Conservation (phyloP, 2,329 filamentous ascomycete species). For the Ophiosphaerella korrae region DNA sequence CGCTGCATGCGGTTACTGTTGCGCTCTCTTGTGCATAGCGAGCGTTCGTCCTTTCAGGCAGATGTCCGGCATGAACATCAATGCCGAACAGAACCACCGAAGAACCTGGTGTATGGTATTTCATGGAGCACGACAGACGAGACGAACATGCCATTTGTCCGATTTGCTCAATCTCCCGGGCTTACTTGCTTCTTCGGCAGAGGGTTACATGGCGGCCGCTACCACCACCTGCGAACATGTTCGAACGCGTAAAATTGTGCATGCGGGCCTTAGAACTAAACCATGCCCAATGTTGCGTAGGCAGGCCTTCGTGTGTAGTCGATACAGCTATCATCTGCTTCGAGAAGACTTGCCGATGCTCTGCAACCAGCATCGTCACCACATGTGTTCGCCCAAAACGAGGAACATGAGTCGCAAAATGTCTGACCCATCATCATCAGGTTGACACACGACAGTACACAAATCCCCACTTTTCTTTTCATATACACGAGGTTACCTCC, state of each 20-base stretch:
- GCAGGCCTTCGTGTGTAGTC: not conserved
- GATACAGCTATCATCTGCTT: constrained; percentile 8
- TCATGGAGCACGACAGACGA: constrained; percentile 18
- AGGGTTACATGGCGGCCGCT: constrained; percentile 10
- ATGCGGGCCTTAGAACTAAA: constrained; percentile 10
- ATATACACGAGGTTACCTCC: constrained; percentile 7
- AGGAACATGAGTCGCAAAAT: constrained; percentile 13
- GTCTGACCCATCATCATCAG: constrained; percentile 11
- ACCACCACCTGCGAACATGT: constrained; percentile 34
- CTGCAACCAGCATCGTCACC: constrained; percentile 11
- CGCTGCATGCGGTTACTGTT: constrained; percentile 7
- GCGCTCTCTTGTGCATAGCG: constrained; percentile 7
- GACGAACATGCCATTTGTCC: constrained; percentile 8
- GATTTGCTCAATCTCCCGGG: constrained; percentile 5
- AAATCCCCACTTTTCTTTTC: not conserved
- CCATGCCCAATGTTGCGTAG: constrained; percentile 14
- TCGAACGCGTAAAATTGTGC: constrained; percentile 23
- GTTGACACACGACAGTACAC: constrained; percentile 14
- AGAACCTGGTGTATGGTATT: constrained; percentile 16
- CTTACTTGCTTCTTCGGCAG: constrained; percentile 7
- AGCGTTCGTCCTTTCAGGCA: constrained; percentile 17
- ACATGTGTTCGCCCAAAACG: constrained; percentile 29
- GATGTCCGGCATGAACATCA: constrained; percentile 22
- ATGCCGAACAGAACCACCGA: constrained; percentile 15
- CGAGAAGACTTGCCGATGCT: constrained; percentile 27